These are phyloP conservation scores for Filobasidium floriforme DNA, from an alignment of 768 basidiomycete species.

Conservation along the genomic window DNA sequence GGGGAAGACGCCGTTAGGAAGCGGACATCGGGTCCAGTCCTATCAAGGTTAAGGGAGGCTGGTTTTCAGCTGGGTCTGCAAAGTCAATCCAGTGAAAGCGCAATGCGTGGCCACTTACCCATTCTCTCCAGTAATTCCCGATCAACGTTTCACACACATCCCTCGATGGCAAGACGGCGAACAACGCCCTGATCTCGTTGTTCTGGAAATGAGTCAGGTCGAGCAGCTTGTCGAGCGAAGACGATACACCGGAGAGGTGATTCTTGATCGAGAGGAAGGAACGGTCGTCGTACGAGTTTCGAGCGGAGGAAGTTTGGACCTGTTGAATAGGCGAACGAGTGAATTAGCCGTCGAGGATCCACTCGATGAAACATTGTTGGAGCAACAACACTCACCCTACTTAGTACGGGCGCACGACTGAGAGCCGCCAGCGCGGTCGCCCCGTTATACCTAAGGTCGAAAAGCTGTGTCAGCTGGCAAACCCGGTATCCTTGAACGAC, in stretches of 20 bases:
- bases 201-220: constrained; percentile 16
- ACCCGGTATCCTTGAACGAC: not conserved
- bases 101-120: not conserved
- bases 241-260: constrained; percentile 4
- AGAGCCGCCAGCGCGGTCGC: constrained; percentile 18
- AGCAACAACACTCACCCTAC: not conserved
- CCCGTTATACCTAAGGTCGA: constrained; percentile 4
- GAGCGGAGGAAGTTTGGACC: constrained; percentile 3
- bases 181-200: constrained; percentile 14
- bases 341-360: too few species aligned
- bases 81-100: too few species aligned
- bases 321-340: not conserved
- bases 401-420: constrained; percentile 13
- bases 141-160: constrained; percentile 14
- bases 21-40: constrained; percentile 17
- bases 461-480: not conserved
- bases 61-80: not conserved
- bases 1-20: constrained; percentile 10
- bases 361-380: not conserved
- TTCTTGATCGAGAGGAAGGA: constrained; percentile 8
- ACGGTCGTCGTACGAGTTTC: constrained; percentile 7
- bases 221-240: constrained; percentile 17
- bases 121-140: constrained; percentile 15
- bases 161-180: constrained; percentile 11
- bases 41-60: not conserved